phyloP scores from a whole-genome alignment of 2,329 filamentous ascomycete species.

The Claviceps pusilla region DNA sequence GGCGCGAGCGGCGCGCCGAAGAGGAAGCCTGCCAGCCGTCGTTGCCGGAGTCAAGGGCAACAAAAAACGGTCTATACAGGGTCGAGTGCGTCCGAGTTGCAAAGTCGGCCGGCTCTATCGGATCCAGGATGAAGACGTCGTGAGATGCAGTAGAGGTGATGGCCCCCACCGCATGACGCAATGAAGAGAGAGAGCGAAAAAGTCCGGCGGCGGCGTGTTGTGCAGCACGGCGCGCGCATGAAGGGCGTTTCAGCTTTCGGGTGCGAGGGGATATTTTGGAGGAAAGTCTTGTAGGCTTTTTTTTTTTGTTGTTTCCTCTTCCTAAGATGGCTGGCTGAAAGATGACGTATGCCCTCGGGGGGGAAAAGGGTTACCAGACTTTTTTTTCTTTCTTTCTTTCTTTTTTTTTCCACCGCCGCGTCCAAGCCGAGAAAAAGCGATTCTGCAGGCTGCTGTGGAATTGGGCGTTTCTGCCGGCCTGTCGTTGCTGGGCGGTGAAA shows the following conservation, averaged over 20 bases:
- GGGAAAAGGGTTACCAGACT: neutral
- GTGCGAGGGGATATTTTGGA: neutral
- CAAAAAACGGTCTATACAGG: conserved; percentile 8
- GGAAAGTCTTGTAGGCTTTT: neutral
- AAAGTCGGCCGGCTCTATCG: conserved; percentile 26
- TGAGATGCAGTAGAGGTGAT: conserved; percentile 38
- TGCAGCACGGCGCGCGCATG: conserved; percentile 4
- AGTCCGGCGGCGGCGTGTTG: conserved; percentile 1
- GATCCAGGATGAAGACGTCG: conserved; percentile 39
- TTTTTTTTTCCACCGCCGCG: neutral
- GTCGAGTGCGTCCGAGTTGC: conserved; percentile 4
- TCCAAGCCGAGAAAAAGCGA: neutral
- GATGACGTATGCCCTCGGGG: conserved; percentile 3
- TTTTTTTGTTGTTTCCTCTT: neutral
- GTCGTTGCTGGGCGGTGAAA: neutral
- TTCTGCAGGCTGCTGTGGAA: neutral
- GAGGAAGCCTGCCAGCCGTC: conserved; percentile 6
- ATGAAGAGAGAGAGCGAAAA: conserved; percentile 7
- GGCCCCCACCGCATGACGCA: conserved; percentile 42
- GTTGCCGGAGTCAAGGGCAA: conserved; percentile 11
- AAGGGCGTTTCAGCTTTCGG: conserved; percentile 1
- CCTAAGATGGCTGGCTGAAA: conserved; percentile 4
- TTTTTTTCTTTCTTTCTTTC: neutral
- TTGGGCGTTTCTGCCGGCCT: conserved; percentile 4
- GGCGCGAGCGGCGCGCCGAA: conserved; percentile 26